Evolutionary conservation across 176 grass and related monocot genomes (phyloP), one percentile per base, ranked within the genome.

Genomic region (Raddia distichophylla): DNA sequence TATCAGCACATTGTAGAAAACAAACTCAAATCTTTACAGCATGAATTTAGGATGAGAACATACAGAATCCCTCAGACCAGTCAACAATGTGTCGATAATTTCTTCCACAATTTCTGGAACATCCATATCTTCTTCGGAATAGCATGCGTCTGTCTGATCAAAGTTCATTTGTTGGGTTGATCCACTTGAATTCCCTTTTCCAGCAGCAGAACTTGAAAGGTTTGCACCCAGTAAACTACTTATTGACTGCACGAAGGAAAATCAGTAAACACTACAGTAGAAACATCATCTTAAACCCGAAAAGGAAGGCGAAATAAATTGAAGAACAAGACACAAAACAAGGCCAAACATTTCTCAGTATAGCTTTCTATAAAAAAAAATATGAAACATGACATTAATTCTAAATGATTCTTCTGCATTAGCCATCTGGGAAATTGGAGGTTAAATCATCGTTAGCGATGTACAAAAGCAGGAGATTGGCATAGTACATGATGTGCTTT

Each of bases 61-160:
- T 95, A 98, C 95, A 5, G 92, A 93, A 90, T 98, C 95, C 86
- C 84, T 91, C 61, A 98, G 81, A 76, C 95, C 90, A 91, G 86
- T 94, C 87, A 98, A 82, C 71, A 95, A 71, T 44, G 91, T 89
- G 65, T 98, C 92, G 46, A 95, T 90, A 72, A 93, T 91, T 80
- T 95, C 92, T 83, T 98, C 95, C 34, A 91, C 90, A 61, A 60
- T 87, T 94, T 95, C 95, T 79, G 95, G 92, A 75, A 98, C 86
- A 88, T 98, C 92, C 90, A 98, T 93, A 72, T 90, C 92, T 87
- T 94, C 90, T 75, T 98, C 92, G 35, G 87, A 56, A 17, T 20
- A 81, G 74, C 53, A 82, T 72, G 17, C 34, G 48, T 64, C 50
- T 69, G 55, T 83, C 48, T 83, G 69, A 86, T 87, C 81, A 73